These are phyloP conservation scores for Plantago coronopus DNA, from an alignment of 305 asterid species.

Conservation along the genomic window DNA sequence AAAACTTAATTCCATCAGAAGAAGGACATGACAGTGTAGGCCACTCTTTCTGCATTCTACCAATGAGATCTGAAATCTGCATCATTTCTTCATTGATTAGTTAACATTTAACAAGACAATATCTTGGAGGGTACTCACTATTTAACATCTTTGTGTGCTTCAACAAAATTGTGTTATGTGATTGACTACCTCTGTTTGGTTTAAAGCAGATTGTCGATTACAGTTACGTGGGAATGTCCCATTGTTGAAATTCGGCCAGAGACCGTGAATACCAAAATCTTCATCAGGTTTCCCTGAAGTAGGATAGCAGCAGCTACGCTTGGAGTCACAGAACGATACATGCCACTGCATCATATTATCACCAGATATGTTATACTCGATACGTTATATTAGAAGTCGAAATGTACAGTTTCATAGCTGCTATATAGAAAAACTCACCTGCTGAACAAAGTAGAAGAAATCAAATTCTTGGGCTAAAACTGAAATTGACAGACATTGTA, in stretches of 20 bases:
- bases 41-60: conserved; percentile 62
- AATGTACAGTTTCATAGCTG: too few relatives aligned
- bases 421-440: conserved; percentile 30
- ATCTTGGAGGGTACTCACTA: too few relatives aligned
- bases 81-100: background rate
- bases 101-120: too few relatives aligned
- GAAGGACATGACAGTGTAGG: conserved; percentile 80
- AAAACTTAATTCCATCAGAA: conserved; percentile 55
- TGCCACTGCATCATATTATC: conserved; percentile 54
- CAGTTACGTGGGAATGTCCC: conserved; percentile 71
- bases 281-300: conserved; percentile 64
- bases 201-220: conserved; percentile 33
- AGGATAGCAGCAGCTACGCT: conserved; percentile 69
- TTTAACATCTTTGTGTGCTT: too few relatives aligned
- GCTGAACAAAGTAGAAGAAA: conserved; percentile 83
- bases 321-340: conserved; percentile 60
- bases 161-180: too few relatives aligned
- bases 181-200: conserved; percentile 48
- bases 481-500: conserved; percentile 34
- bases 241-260: conserved; percentile 66
- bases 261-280: conserved; percentile 73
- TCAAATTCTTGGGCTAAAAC: conserved; percentile 54
- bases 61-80: conserved; percentile 54
- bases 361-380: background rate
- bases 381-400: too few relatives aligned